Evolutionary conservation across 805 yeast species (phyloP), one percentile per base, ranked within the genome.

Genomic region (Torulaspora indica): DNA sequence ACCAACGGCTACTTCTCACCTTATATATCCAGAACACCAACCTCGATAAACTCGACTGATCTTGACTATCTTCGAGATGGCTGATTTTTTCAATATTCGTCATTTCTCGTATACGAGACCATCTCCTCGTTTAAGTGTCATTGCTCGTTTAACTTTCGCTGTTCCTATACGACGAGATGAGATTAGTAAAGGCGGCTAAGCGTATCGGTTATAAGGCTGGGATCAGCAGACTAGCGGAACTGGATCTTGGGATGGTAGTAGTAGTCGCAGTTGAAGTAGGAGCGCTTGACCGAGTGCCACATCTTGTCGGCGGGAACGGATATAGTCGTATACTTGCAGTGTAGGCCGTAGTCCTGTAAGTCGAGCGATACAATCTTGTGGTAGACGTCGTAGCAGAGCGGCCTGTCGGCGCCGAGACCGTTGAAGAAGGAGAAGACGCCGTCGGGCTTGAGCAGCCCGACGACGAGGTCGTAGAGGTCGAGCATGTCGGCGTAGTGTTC

Each of bases 361-460:
- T 90, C 97, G 45, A 86, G 64, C 50, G 81, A 85, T 3, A 86
- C 96, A 45, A 90, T 80, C 55, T 79, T 76, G 62, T 78, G 82
- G 70, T 91, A 90, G 7, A 91, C 96, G 56, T 90, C 90, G 58
- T 84, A 84, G 53, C 83, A 77, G 10, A 83, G 71, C 54, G 79
- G 75, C 54, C 89, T 69, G 52, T 84, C 93, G 12, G 90, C 91
- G 18, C 93, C 93, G 8, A 85, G 72, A 0, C 98, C 98, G 58
- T 90, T 91, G 74, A 90, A 90, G 60, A 89, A 90, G 4, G 96
- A 87, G 51, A 90, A 89, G 1, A 79, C 75, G 7, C 97, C 98
- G 27, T 78, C 76, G 6, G 93, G 86, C 60, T 84, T 83, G 52
- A 90, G 67, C 39, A 90, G 68, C 0, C 96, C 97, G 14, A 88